phyloP scores from a whole-genome alignment of 345 rosid species.

The Gossypium raimondii region DNA sequence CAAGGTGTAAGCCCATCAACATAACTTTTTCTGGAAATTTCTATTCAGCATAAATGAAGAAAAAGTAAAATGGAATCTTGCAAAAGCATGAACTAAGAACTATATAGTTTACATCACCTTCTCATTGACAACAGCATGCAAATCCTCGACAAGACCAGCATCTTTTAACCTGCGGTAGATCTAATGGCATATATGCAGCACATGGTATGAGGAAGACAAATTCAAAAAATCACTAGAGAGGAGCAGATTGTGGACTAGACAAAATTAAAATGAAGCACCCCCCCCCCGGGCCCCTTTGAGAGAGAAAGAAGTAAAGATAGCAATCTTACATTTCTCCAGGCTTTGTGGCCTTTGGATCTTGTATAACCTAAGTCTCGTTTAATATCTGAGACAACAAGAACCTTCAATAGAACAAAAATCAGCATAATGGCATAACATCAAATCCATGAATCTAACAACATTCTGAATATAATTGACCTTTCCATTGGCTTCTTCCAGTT shows the following conservation, averaged over 20 bases:
- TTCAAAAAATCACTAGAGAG: background rate
- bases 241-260: background rate
- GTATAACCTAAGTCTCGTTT: constrained; percentile 75
- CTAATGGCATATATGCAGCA: constrained; percentile 36
- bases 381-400: constrained; percentile 82
- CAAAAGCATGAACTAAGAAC: background rate
- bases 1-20: background rate
- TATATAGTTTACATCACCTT: constrained; percentile 44
- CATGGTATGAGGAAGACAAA: constrained; percentile 15
- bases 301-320: constrained; percentile 9
- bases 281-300: background rate
- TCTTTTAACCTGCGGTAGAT: constrained; percentile 73
- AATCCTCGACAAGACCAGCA: constrained; percentile 65
- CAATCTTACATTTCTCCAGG: constrained; percentile 76
- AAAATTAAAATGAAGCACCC: background rate
- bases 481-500: constrained; percentile 69
- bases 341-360: constrained; percentile 59
- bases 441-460: constrained; percentile 10
- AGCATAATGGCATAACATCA: constrained; percentile 29
- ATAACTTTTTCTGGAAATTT: background rate
- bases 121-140: constrained; percentile 67
- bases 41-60: constrained; percentile 3
- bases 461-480: constrained; percentile 47
- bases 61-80: background rate
- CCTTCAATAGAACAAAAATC: constrained; percentile 48